Evolutionary conservation across 192 early-diverging fungal species (phyloP).

Genomic region (Gryganskiella cystojenkinii): DNA sequence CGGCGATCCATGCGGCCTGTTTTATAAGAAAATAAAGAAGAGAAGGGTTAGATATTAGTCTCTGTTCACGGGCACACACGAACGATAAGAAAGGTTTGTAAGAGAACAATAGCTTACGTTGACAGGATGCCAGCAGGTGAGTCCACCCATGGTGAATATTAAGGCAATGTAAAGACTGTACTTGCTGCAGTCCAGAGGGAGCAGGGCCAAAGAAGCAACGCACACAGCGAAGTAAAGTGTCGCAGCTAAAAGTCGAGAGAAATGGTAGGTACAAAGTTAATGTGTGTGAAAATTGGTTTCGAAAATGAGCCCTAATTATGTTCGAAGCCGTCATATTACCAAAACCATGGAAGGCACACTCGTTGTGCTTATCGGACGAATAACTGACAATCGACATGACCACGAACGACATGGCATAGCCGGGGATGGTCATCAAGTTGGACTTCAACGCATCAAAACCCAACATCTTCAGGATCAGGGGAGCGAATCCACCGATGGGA

Average conservation of each 20-base stretch:
- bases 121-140: constrained; percentile 47
- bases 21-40: neutral
- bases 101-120: constrained; percentile 29
- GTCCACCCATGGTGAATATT: constrained; percentile 46
- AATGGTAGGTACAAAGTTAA: constrained; percentile 4
- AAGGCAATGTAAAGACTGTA: constrained; percentile 27
- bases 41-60: neutral
- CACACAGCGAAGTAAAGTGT: constrained; percentile 38
- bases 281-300: too few species aligned
- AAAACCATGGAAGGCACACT: constrained; percentile 34
- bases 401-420: constrained; percentile 29
- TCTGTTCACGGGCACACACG: neutral
- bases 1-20: constrained; percentile 55
- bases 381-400: constrained; percentile 39
- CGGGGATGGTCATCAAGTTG: constrained; percentile 57
- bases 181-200: constrained; percentile 32
- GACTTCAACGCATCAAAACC: constrained; percentile 48
- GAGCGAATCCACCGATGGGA: constrained; percentile 42
- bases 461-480: constrained; percentile 54
- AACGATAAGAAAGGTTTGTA: constrained; percentile 7
- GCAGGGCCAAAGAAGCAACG: constrained; percentile 28
- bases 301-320: too few species aligned
- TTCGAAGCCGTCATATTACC: too few species aligned
- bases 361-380: constrained; percentile 36
- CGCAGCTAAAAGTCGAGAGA: neutral